Percentiles rank a stretch among this genome's conserved stretches.
These are phyloP conservation scores for Annulohypoxylon truncatum DNA, from an alignment of 2,329 filamentous ascomycete genomes.

Conservation along the genomic window DNA sequence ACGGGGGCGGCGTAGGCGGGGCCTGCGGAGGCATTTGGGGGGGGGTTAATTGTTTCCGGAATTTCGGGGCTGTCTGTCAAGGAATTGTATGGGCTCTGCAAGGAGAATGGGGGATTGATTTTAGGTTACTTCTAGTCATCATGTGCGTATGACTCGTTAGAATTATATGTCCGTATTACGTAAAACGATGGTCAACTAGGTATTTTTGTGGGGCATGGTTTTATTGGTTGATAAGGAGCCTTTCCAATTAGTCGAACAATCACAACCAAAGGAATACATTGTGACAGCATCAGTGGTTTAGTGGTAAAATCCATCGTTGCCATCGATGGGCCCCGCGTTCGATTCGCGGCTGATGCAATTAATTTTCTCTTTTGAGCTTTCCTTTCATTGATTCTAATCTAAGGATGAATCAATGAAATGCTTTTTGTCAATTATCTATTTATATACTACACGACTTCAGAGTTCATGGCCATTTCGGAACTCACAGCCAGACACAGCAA, in stretches of 20 bases:
- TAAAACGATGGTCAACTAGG: not conserved
- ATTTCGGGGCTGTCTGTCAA: slow-evolving; percentile 17
- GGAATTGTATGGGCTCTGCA: not conserved
- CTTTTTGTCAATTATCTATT: no score
- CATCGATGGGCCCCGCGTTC: slow-evolving; percentile 63
- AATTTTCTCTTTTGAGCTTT: not conserved
- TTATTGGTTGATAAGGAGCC: not conserved
- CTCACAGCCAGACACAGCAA: no score
- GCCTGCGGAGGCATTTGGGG: slow-evolving; percentile 33
- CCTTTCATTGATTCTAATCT: no score
- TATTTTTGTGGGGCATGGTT: not conserved
- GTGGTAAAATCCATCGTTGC: slow-evolving; percentile 66
- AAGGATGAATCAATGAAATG: no score
- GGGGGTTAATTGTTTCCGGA: not conserved
- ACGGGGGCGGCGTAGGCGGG: slow-evolving; percentile 31
- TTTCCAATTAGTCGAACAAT: no score
- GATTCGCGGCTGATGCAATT: slow-evolving; percentile 57
- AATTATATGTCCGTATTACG: not conserved
- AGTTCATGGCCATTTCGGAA: no score
- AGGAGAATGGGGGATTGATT: not conserved
- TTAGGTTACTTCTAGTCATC: not conserved
- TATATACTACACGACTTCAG: no score
- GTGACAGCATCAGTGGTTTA: slow-evolving; percentile 61
- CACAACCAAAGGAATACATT: no score
- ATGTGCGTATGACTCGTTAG: not conserved